These are phyloP conservation scores for Houttuynia cordata DNA, from an alignment of 164 flowering plant genomes.

Conservation along the genomic window DNA sequence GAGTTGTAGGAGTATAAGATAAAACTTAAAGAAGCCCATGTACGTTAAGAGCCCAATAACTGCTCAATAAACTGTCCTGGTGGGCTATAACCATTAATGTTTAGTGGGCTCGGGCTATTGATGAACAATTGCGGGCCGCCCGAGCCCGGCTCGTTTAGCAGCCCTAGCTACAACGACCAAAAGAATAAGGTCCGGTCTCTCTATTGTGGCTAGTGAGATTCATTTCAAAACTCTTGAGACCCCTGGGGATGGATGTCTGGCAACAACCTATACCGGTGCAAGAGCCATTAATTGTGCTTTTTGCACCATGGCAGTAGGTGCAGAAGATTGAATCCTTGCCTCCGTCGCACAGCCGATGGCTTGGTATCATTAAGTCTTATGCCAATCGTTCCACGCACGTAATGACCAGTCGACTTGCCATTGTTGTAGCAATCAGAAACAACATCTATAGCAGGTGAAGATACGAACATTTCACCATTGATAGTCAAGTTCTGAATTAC, in stretches of 20 bases:
- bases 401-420: background rate
- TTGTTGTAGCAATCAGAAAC: background rate
- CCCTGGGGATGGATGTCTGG: conserved; percentile 7
- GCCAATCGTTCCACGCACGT: background rate
- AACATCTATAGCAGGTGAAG: background rate
- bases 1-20: no score
- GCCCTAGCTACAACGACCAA: background rate
- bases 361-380: no score
- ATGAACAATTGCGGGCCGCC: no score
- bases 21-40: no score
- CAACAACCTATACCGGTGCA: conserved; percentile 9
- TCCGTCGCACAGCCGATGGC: conserved; percentile 4
- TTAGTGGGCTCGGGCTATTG: no score
- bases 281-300: background rate
- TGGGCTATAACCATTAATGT: no score
- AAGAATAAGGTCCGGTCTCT: background rate
- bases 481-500: background rate
- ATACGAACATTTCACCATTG: background rate
- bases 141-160: no score
- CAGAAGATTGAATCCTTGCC: background rate
- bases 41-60: no score
- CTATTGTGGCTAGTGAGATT: background rate
- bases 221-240: background rate
- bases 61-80: no score
- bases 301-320: background rate